Evolutionary conservation across 2,329 filamentous ascomycete species (phyloP), one percentile per base, ranked within the genome.

Genomic region (Fusarium torreyae): DNA sequence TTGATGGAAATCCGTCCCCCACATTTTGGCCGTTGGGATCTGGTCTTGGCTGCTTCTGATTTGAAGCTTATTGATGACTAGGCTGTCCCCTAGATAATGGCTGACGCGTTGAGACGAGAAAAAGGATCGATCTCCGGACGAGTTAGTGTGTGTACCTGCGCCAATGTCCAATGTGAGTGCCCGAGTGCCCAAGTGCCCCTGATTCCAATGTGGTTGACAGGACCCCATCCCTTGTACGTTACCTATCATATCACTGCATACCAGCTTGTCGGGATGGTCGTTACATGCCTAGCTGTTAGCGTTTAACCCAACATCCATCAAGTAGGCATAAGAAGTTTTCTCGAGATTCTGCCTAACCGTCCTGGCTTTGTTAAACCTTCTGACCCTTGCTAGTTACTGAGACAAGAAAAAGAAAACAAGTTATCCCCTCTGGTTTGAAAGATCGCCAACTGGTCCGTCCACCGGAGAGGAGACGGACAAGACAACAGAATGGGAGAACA

Each of bases 371-470:
- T 24, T 24, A 42, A 42, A 24, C 13, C 40, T 42, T 42, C 20
- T 42, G 24, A 42, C 13, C 40, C 40, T 18, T 40, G n/a, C 18
- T 11, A 40, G n/a, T 18, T 20, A 38, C 28, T 31, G 11, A 31
- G 28, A 31, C 9, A 31, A 55, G 43, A 55, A 64, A 48, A 39
- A 44, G 43, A 48, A 55, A 55, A 49, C 50, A 64, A 55, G 28
- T 17, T 46, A 33, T 36, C 63, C 48, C 48, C 54, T 56, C 57
- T 60, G 18, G 28, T 34, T 38, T 50, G 40, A 60, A 40, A 51
- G 68, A 68, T 44, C 70, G 40, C 69, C 51, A 26, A 51, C 48
- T 61, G 70, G 66, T 57, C 70, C 70, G 69, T 71, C 46, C 68
- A 62, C 57, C 38, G 44, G 50, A 57, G 55, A 58, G 28, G 31